A percentile compares a stretch with the other conserved stretches of the same genome.
Evolutionary conservation across 176 grass and related monocot species (phyloP).

Genomic region (Bonia amplexicaulis): DNA sequence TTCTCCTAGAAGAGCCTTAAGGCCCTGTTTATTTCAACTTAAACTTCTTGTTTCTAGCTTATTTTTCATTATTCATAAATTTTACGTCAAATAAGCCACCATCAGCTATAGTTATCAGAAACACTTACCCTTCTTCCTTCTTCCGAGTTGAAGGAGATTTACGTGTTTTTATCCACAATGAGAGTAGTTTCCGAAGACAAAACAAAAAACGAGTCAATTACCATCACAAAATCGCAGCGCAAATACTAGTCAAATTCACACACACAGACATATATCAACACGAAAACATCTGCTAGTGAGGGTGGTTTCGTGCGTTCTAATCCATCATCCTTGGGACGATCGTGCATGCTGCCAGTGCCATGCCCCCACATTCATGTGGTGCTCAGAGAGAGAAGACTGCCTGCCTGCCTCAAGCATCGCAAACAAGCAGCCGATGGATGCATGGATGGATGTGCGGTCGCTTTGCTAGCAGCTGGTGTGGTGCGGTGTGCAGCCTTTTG

Average conservation of each 20-base stretch:
- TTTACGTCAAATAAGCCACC: too few species aligned
- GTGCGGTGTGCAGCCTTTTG: conserved; percentile 39
- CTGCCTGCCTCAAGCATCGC: background rate
- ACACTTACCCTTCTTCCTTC: too few species aligned
- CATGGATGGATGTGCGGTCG: background rate
- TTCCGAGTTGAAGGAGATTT: too few species aligned
- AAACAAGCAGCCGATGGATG: background rate
- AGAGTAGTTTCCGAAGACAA: background rate
- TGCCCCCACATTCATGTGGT: conserved; percentile 20
- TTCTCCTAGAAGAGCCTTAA: too few species aligned
- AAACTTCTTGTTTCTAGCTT: too few species aligned
- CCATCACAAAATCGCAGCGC: background rate
- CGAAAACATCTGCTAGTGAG: background rate
- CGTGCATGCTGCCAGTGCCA: background rate
- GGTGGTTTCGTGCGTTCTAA: conserved; percentile 26
- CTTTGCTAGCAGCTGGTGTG: background rate
- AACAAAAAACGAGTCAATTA: too few species aligned
- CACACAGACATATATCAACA: too few species aligned
- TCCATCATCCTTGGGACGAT: background rate
- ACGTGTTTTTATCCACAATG: too few species aligned
- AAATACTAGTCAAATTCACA: too few species aligned
- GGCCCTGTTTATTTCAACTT: too few species aligned
- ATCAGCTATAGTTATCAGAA: too few species aligned
- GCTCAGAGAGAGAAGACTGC: background rate
- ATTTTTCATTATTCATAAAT: too few species aligned